These are phyloP conservation scores for Neoscytalidium dimidiatum DNA, from an alignment of 2,329 filamentous ascomycete genomes.

Conservation along the genomic window DNA sequence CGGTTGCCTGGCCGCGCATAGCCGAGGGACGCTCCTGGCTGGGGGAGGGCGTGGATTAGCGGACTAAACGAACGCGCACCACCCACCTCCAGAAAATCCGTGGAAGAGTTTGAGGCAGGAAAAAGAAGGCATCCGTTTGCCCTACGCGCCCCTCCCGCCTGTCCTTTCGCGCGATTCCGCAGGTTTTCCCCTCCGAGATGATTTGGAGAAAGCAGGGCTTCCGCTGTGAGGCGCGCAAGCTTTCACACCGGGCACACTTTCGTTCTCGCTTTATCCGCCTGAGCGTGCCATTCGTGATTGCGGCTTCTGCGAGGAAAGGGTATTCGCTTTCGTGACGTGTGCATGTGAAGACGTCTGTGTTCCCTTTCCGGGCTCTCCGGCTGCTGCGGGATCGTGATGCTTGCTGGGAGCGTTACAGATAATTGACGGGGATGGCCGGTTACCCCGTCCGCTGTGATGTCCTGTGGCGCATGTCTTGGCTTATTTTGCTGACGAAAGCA, in stretches of 20 bases:
- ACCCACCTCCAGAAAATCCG: not conserved
- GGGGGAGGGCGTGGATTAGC: too few species aligned
- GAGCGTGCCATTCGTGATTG: not conserved
- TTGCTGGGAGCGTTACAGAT: not conserved
- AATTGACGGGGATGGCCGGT: not conserved
- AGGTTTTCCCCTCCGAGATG: not conserved
- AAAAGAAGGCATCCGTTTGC: not conserved
- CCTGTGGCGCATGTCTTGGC: not conserved
- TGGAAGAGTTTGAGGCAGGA: not conserved
- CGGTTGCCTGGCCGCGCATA: too few species aligned
- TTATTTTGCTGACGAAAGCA: not conserved
- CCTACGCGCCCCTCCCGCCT: too few species aligned
- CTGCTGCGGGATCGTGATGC: not conserved
- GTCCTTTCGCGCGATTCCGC: too few species aligned
- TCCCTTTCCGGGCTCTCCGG: not conserved
- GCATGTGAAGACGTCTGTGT: not conserved
- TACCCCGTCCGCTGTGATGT: too few species aligned
- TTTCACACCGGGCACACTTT: not conserved
- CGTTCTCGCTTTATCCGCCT: not conserved
- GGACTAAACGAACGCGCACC: too few species aligned
- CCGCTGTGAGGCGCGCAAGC: not conserved
- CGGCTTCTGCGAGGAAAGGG: not conserved
- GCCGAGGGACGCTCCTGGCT: too few species aligned
- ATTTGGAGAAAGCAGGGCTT: not conserved
- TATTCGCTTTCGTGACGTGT: not conserved